Evolutionary conservation across 2,329 filamentous ascomycete species (phyloP), one percentile per base, ranked within the genome.

Genomic region (Aspergillus pseudoterreus): DNA sequence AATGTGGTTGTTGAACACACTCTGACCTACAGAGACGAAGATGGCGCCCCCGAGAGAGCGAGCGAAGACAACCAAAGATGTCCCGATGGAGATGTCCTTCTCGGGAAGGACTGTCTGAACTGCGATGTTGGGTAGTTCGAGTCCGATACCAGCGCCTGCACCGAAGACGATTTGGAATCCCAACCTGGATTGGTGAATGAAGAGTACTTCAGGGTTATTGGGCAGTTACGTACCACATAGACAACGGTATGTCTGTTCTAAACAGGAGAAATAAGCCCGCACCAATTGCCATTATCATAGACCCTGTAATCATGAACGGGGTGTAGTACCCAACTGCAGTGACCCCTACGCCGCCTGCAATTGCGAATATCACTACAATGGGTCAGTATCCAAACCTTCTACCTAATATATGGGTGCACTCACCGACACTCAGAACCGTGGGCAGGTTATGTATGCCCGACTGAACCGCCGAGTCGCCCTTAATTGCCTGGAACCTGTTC

Each of bases 1-100:
- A 11, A 83, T 70, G 3, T 65, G 66, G 56, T 77, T 78, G 51
- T 69, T 71, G 55, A 82, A 78, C 10, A 81, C 67, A 53, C 72
- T 76, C 56, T 81, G 76, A 2, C 69, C 78, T 17, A 78, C 74
- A 2, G 73, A 73, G 43, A 82, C 71, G 53, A 81, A 81, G 1
- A 81, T 47, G 1, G 68, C 61, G 6, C 67, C 69, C 8, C 68
- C 67, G 27, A 71, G 64, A 4, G 58, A 66, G 36, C 69, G 65
- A 46, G 57, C 53, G 53, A 72, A 71, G 38, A 70, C 62, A 33
- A 69, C 62, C 42, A 66, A 45, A 11, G 65, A 62, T 11, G 68
- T 71, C 12, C 63, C 67, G 24, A 61, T 62, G 2, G 69, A 63
- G 15, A 72, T 51, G 41, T 71, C 65, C 11, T 60, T 52, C 5